A percentile compares a stretch with the other conserved stretches of the same genome.
These are phyloP conservation scores for Solanum hybrid DNA, from an alignment of 305 asterid species.

Conservation along the genomic window DNA sequence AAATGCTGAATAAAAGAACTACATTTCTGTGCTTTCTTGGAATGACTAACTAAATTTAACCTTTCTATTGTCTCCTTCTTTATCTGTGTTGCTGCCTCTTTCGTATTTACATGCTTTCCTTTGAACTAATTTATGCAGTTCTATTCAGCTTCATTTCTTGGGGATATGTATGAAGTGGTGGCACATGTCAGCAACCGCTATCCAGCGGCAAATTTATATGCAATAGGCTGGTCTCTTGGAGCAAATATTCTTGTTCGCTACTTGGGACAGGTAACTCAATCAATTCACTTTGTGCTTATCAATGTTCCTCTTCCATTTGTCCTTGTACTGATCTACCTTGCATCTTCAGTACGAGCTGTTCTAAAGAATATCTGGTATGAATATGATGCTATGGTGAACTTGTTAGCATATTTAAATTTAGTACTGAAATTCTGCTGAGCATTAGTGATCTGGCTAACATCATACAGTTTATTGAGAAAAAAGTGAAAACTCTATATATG, in stretches of 20 bases:
- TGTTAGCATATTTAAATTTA: neutral
- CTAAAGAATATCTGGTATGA: neutral
- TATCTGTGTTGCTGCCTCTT: no score
- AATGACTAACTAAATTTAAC: no score
- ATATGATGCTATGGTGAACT: neutral
- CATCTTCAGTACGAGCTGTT: neutral
- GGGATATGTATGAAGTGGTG: slow-evolving; percentile 80
- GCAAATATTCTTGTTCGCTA: slow-evolving; percentile 93
- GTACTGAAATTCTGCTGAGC: neutral
- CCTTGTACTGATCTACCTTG: neutral
- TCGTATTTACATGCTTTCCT: no score
- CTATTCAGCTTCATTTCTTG: slow-evolving; percentile 94
- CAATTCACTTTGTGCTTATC: neutral
- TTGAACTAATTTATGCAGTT: slow-evolving; percentile 49
- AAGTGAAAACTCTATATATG: neutral
- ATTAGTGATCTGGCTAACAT: neutral
- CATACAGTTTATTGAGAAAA: neutral
- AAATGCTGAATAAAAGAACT: no score
- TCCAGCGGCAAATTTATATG: slow-evolving; percentile 74
- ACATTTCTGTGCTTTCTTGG: no score
- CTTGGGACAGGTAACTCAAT: slow-evolving; percentile 63
- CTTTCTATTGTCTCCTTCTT: no score
- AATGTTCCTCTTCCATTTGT: neutral
- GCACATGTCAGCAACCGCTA: slow-evolving; percentile 55
- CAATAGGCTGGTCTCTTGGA: slow-evolving; percentile 95